Evolutionary conservation across 768 basidiomycete genomes (phyloP), one percentile per base, ranked within the genome.

Genomic region (Termitomyces eurrhizus): DNA sequence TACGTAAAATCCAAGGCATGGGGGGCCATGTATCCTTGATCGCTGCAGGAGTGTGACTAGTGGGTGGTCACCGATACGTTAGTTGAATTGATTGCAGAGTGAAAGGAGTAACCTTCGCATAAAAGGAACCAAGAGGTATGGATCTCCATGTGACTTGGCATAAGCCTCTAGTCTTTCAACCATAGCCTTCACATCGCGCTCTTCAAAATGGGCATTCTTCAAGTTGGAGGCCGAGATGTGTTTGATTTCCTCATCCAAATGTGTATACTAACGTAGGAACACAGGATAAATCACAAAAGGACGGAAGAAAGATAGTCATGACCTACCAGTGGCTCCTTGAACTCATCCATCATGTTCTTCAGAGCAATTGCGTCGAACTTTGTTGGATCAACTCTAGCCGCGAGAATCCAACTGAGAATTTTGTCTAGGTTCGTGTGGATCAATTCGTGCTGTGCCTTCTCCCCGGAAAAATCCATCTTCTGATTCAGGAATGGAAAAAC

Each of bases 1-100:
- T 75, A 36, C 73, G 72, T 4, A 78, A 60, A 21, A 78, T 50
- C 75, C 77, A 76, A 2, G 77, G 74, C 63, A 78, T 68, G 1
- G 65, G 61, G 0, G 78, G 78, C 72, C 73, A 79, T n/a, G 65
- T 53, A 16, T 66, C 69, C 59, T 77, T 77, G 61, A 68, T 69
- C 32, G 74, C 73, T 3, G 73, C 68, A n/a, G 75, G 69, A 7
- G 73, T 77, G 62, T 79, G 77, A 56, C 76, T 78, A 50, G 12
- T 53, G 24, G 13, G 12, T 26, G 24, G 16, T 39, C 16, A 26
- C 26, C 52, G 16, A 29, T 7, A 37, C 29, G n/a, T 37, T 11
- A 39, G 14, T 29, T 9, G 6, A 39, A 29, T 11, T 16, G 8
- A 39, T 26, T 18, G 16, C 37, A 39, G 24, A 26, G 16, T 6